Evolutionary conservation across 2,329 filamentous ascomycete genomes (phyloP), one percentile per base, ranked within the genome.

Genomic region (Fusarium sulawesiense): DNA sequence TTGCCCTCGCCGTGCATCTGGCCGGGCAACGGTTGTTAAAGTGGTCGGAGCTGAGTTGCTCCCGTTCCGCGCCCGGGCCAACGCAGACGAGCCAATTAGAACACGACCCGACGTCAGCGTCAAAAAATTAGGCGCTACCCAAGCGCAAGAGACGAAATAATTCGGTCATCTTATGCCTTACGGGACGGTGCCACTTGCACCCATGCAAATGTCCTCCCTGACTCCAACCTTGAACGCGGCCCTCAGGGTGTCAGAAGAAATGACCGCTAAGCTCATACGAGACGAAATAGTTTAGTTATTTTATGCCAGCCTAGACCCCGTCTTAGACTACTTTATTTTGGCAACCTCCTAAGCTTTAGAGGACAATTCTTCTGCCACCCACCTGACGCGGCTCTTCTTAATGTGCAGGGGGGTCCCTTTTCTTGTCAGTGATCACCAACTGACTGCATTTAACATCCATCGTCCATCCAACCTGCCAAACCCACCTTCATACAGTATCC

Each of bases 21-120:
- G 70, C 79, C 76, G 70, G 79, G 79, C 80, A 82, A 82, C 80
- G 64, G 63, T 29, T 7, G 53, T 47, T 29, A 45, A 45, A 56
- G 57, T 62, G 37, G 59, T 66, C 70, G 70, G 72, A 62, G 42
- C 41, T 49, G 45, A 34, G 60, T 60, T 66, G 67, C 64, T 37
- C 66, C 72, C 72, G 66, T 53, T 71, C 72, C 71, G 71, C 55
- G 49, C 45, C 49, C 58, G 41, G 55, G 66, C 60, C 41, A 60
- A 58, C 51, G 40, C 27, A 32, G 14, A 18, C 50, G 48, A 64
- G 25, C 73, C 73, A 75, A 75, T 75, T 40, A 59, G 6, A 32
- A 11, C 16, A 3, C 9, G 6, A 14, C 14, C 21, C 16, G 41
- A 32, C 16, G 10, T n/a, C 11, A n/a, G 16, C 16, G 11, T 49